Percentiles rank a stretch among this genome's conserved stretches.
phyloP scores from a whole-genome alignment of 257 asterid species.

The Echium plantagineum region DNA sequence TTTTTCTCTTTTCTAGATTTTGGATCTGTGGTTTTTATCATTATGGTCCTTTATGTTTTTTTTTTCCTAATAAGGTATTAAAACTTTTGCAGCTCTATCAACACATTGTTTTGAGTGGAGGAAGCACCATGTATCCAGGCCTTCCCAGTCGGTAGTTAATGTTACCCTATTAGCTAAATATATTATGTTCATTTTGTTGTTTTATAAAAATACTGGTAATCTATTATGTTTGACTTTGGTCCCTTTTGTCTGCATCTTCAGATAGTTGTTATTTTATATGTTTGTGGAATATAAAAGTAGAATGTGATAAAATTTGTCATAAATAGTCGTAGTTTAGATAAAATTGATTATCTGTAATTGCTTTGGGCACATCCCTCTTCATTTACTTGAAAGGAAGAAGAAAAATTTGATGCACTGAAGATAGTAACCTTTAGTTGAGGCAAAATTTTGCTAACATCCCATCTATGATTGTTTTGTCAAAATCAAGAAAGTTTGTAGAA shows the following conservation, averaged over 20 bases:
- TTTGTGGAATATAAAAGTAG: not conserved
- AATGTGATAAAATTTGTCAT: not conserved
- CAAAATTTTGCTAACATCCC: too few species aligned
- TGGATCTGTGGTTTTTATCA: constrained; percentile 11
- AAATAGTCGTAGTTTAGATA: not conserved
- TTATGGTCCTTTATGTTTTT: constrained; percentile 9
- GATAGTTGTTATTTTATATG: too few species aligned
- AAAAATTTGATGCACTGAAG: too few species aligned
- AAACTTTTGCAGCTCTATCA: constrained; percentile 73
- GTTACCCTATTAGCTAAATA: not conserved
- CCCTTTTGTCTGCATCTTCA: too few species aligned
- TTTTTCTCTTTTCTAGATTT: constrained; percentile 2
- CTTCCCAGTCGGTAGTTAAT: constrained; percentile 85
- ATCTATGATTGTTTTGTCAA: too few species aligned
- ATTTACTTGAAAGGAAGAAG: too few species aligned
- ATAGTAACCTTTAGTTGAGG: too few species aligned
- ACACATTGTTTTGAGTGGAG: constrained; percentile 91
- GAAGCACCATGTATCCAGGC: constrained; percentile 99
- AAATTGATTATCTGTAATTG: too few species aligned
- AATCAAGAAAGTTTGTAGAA: too few species aligned
- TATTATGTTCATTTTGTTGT: too few species aligned
- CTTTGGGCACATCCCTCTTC: not conserved
- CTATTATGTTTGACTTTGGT: too few species aligned
- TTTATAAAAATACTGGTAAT: too few species aligned
- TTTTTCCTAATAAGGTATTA: not conserved